These are phyloP conservation scores for Phytopythium aichiense DNA, from an alignment of 352 stramenopile genomes.

Conservation along the genomic window DNA sequence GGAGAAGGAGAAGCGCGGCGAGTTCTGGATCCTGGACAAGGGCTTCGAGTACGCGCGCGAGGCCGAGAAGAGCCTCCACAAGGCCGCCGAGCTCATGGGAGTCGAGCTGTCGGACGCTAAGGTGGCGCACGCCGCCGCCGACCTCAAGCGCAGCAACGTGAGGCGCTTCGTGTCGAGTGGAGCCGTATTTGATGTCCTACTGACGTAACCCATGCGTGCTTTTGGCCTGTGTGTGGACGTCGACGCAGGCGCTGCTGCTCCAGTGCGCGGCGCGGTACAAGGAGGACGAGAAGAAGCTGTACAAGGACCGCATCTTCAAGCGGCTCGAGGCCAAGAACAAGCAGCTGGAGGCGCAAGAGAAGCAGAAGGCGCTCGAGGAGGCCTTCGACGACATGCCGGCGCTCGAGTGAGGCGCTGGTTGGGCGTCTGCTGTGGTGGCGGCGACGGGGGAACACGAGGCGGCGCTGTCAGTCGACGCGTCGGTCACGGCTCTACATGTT, in stretches of 20 bases:
- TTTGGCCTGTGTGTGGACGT: not conserved
- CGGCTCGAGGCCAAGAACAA: constrained; percentile 83
- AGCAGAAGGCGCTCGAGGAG: constrained; percentile 55
- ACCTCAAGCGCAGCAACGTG: constrained; percentile 71
- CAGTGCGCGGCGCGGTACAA: constrained; percentile 74
- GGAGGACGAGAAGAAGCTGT: constrained; percentile 84
- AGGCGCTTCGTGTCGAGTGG: not conserved
- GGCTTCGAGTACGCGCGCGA: constrained; percentile 67
- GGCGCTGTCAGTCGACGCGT: constrained; percentile 1
- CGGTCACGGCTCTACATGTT: constrained; percentile 12
- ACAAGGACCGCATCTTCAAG: constrained; percentile 88
- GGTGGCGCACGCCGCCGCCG: constrained; percentile 45
- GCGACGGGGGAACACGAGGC: not conserved
- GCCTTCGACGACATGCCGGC: constrained; percentile 84
- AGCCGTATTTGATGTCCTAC: constrained; percentile 1
- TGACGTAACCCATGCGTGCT: not conserved
- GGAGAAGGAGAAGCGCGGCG: constrained; percentile 70
- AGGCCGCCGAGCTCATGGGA: constrained; percentile 37
- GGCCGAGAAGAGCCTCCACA: constrained; percentile 70
- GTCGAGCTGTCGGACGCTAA: constrained; percentile 35
- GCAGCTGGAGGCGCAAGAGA: constrained; percentile 60
- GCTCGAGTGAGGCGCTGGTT: constrained; percentile 64
- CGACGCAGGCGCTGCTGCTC: constrained; percentile 33
- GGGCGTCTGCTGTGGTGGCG: not conserved
- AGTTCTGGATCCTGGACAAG: constrained; percentile 88